Conservation (phyloP, 106 monocot species). For the Dioscorea dumetorum region DNA sequence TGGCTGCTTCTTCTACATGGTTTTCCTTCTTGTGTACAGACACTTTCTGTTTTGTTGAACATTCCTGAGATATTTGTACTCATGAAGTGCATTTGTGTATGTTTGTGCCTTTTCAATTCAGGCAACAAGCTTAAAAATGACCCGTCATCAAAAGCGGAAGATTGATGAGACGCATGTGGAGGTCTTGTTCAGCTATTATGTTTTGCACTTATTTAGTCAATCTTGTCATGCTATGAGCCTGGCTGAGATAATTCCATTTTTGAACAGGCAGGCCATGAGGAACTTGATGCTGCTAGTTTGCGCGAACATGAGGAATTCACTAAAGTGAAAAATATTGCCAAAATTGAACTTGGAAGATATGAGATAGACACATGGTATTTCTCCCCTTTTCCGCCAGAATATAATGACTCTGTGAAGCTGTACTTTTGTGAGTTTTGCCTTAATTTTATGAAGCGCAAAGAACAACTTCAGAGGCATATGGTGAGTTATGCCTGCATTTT, state of each 20-base stretch:
- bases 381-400: constrained; percentile 94
- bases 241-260: constrained; percentile 5
- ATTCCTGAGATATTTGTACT: not conserved
- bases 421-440: constrained; percentile 99
- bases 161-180: no score
- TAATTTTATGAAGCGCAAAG: constrained; percentile 98
- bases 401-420: constrained; percentile 80
- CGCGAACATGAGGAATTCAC: constrained; percentile 97
- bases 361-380: constrained; percentile 99
- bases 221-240: constrained; percentile 3
- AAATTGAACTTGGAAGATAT: constrained; percentile 98
- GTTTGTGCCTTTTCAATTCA: no score
- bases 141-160: no score
- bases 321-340: constrained; percentile 96
- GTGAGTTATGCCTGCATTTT: constrained; percentile 37
- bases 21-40: not conserved
- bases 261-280: not conserved
- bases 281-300: constrained; percentile 93
- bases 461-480: constrained; percentile 98
- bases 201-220: not conserved
- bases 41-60: not conserved
- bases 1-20: not conserved
- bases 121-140: no score
- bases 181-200: not conserved
- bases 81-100: no score